Percentiles rank a stretch among this genome's conserved stretches.
Evolutionary conservation across 1,284 basidiomycete genomes (phyloP).

Genomic region (Marasmius oreades): DNA sequence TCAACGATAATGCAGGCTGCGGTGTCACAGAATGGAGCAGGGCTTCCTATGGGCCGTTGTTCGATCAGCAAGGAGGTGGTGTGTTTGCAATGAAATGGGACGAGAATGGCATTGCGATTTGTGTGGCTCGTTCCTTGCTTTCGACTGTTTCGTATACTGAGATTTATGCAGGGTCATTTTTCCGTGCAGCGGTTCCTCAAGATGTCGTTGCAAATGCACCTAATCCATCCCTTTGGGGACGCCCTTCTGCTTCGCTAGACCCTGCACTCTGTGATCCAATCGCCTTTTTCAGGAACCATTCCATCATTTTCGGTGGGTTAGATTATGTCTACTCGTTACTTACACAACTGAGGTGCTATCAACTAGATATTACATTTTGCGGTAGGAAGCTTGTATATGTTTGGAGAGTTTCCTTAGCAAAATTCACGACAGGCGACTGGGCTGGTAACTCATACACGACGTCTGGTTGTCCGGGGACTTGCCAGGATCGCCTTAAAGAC

Average conservation of each 20-base stretch:
- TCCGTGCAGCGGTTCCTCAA: conserved; percentile 63
- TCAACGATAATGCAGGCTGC: conserved; percentile 61
- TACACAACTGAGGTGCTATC: neutral
- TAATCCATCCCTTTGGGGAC: conserved; percentile 58
- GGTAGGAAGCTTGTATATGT: conserved; percentile 35
- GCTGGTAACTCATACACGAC: conserved; percentile 74
- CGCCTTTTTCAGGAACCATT: conserved; percentile 59
- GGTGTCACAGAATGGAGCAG: conserved; percentile 67
- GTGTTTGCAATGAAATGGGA: conserved; percentile 81
- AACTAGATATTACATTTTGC: conserved; percentile 78
- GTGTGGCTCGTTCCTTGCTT: conserved; percentile 37
- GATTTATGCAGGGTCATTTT: conserved; percentile 58
- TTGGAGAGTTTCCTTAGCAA: conserved; percentile 2
- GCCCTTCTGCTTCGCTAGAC: conserved; percentile 57
- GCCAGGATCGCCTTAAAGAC: conserved; percentile 57
- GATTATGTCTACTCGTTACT: neutral
- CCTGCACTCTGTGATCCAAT: conserved; percentile 55
- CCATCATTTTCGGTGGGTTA: conserved; percentile 54
- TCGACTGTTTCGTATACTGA: conserved; percentile 5
- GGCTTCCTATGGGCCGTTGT: conserved; percentile 69
- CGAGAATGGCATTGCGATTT: conserved; percentile 65
- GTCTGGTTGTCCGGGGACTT: conserved; percentile 73
- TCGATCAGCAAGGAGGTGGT: conserved; percentile 72
- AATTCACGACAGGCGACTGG: conserved; percentile 62
- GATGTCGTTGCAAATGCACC: conserved; percentile 58